Conservation (phyloP, 495 filamentous ascomycete species). For the Neurospora sp. region DNA sequence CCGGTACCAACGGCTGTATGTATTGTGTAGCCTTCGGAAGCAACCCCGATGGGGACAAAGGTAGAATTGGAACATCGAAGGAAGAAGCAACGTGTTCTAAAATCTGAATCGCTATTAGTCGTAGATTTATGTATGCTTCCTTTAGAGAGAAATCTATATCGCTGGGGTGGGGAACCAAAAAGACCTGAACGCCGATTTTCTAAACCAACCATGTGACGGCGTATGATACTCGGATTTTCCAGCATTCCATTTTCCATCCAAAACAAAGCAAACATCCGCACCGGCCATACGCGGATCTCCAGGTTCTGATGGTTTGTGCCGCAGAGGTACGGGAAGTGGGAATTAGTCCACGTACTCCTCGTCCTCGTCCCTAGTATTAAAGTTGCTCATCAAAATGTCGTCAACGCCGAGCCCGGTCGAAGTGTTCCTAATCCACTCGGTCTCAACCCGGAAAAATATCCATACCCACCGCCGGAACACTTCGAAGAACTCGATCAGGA, state of each 20-base stretch:
- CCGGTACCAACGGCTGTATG: not conserved
- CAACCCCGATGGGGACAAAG: not conserved
- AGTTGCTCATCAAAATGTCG: conserved; percentile 37
- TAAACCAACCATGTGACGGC: not conserved
- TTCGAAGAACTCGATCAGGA: conserved; percentile 78
- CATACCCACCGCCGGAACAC: conserved; percentile 87
- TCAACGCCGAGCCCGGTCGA: conserved; percentile 26
- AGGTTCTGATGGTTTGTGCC: not conserved
- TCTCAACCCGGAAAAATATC: conserved; percentile 92
- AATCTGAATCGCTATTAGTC: not conserved
- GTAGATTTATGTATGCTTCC: not conserved
- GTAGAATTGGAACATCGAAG: not conserved
- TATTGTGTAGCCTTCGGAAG: not conserved
- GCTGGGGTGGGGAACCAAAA: not conserved
- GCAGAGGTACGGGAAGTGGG: not conserved
- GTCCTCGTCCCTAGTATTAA: conserved; percentile 30
- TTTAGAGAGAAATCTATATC: not conserved
- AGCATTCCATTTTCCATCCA: not conserved
- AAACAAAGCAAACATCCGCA: not conserved
- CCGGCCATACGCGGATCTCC: not conserved
- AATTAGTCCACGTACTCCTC: conserved; percentile 18
- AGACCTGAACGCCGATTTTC: not conserved
- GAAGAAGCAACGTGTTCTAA: not conserved
- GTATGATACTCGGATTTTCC: not conserved
- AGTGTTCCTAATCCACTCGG: conserved; percentile 62